phyloP scores from a whole-genome alignment of 352 stramenopile genomes.

The Labyrinthula sp. region DNA sequence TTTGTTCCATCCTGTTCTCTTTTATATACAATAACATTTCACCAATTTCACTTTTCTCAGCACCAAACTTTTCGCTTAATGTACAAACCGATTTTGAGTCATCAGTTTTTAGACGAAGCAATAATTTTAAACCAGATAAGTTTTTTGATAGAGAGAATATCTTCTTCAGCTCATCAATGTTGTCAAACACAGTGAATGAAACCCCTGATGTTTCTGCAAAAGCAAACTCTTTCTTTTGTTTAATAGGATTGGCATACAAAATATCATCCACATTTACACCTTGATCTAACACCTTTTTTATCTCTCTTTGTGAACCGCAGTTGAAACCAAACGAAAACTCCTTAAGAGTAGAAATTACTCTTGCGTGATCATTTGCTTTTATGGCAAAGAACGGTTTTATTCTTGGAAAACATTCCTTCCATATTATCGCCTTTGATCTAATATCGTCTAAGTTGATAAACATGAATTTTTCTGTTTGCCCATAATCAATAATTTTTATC shows the following conservation, averaged over 20 bases:
- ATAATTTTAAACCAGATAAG: conserved; percentile 55
- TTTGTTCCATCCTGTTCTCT: no score
- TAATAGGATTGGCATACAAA: conserved; percentile 84
- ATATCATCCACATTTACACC: conserved; percentile 61
- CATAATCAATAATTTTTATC: no score
- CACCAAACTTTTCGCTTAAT: conserved; percentile 76
- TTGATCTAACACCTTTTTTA: conserved; percentile 52
- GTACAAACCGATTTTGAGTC: conserved; percentile 69
- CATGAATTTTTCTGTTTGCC: no score
- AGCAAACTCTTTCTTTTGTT: conserved; percentile 62
- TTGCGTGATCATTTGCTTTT: conserved; percentile 75
- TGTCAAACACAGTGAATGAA: conserved; percentile 74
- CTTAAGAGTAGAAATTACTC: conserved; percentile 46
- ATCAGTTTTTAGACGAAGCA: conserved; percentile 70
- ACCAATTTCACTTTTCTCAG: no score
- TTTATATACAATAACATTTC: no score
- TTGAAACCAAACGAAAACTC: conserved; percentile 63
- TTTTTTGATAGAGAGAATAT: no score
- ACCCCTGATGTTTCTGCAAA: conserved; percentile 53
- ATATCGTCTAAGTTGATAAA: conserved; percentile 22
- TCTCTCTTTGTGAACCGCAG: conserved; percentile 67
- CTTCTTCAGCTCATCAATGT: conserved; percentile 67
- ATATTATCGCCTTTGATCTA: conserved; percentile 9
- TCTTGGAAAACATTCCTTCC: conserved; percentile 4
- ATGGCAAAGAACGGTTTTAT: conserved; percentile 79